Percentiles rank a stretch among this genome's conserved stretches.
phyloP scores from a whole-genome alignment of 768 basidiomycete species.

The Cubamyces lactineus region DNA sequence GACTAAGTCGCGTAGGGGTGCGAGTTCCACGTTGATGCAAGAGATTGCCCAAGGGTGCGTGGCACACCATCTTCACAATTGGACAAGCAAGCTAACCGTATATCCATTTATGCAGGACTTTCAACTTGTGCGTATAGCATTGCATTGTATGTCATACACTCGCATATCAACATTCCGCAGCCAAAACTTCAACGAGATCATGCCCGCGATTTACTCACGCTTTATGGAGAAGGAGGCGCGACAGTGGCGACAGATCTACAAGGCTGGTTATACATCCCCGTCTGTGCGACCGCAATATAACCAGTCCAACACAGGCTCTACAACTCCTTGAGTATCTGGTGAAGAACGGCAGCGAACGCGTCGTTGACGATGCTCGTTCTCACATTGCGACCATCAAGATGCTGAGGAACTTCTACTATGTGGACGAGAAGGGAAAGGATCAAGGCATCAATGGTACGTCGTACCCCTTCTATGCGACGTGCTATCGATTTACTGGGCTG shows the following conservation, averaged over 20 bases:
- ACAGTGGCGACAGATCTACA: slow-evolving; percentile 99
- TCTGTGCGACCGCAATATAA: neutral
- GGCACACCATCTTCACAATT: slow-evolving; percentile 12
- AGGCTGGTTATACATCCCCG: slow-evolving; percentile 50
- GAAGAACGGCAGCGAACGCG: slow-evolving; percentile 96
- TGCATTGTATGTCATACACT: neutral
- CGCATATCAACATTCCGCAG: slow-evolving; percentile 42
- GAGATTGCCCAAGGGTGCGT: slow-evolving; percentile 96
- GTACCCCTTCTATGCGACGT: neutral
- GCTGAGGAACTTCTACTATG: slow-evolving; percentile 96
- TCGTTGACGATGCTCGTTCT: slow-evolving; percentile 95
- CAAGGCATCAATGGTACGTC: slow-evolving; percentile 92
- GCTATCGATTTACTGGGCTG: neutral
- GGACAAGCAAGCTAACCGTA: neutral
- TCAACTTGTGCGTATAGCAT: slow-evolving; percentile 78
- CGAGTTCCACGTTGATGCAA: slow-evolving; percentile 96
- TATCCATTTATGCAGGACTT: slow-evolving; percentile 71
- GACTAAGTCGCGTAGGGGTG: slow-evolving; percentile 66
- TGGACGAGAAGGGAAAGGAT: slow-evolving; percentile 98
- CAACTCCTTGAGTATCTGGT: slow-evolving; percentile 95
- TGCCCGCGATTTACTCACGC: slow-evolving; percentile 93
- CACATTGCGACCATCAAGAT: slow-evolving; percentile 97
- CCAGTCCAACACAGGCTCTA: slow-evolving; percentile 58
- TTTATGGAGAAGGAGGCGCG: slow-evolving; percentile 99
- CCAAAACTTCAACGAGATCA: slow-evolving; percentile 98